Base-by-base conservation (phyloP, 179 eudicot species). In the Camellia oleifera region DNA sequence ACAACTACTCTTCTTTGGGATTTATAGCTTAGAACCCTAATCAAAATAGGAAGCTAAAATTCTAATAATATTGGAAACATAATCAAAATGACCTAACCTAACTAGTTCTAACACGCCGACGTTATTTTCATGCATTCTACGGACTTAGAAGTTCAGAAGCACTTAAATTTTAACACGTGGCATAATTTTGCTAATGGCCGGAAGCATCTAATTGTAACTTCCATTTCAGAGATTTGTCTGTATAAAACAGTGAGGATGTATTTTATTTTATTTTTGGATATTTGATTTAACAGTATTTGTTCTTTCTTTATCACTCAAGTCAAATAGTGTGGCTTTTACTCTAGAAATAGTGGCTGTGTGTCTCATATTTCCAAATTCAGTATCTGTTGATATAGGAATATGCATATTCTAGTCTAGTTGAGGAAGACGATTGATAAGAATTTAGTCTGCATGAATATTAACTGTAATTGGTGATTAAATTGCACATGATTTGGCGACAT, bases 351-450 rank as follows among this genome's bases (percentile, higher is more conserved):
- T 4, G 5, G 72, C 48, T 44, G 20, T 12, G 14, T 13, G 72
- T 46, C 32, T 70, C 32, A 70, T 46, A 70, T 74, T 60, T 74
- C 23, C 50, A 5, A n/a, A 74, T 74, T 56, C 56, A 13, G n/a
- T 74, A 4, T 14, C 8, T 56, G 11, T 14, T 56, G 77, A 56
- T 14, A 32, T 26, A 26, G 50, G 48, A 74, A 42, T 32, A 26
- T 42, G 61, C 12, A 56, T 6, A 60, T 7, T 7, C 23, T 32
- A 73, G 4, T 14, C 14, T 54, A 18, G 57, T 9, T 5, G 6
- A 74, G 77, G 42, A 15, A 72, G 44, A 72, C 17, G 10, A 17
- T 50, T 2, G 44, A 50, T 11, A 23, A 3, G 3, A 72, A 40
- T 50, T 71, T 73, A 26, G 48, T 12, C 23, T 15, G 52, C 60